A percentile compares a stretch with the other conserved stretches of the same genome.
These are phyloP conservation scores for Lachnellula suecica DNA, from an alignment of 2,329 filamentous ascomycete genomes.

Conservation along the genomic window DNA sequence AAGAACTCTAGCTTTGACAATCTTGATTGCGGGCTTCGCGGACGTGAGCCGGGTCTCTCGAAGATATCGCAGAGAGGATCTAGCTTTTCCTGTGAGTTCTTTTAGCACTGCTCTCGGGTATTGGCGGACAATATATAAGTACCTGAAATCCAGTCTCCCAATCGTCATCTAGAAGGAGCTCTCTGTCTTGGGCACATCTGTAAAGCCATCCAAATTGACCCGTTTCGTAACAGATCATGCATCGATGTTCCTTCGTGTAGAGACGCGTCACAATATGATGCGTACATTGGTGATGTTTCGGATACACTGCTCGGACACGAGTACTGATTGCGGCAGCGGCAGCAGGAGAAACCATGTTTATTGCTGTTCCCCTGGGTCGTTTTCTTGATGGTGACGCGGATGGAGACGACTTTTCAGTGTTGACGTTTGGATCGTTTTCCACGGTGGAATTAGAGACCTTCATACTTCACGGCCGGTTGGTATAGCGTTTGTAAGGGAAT, in stretches of 20 bases:
- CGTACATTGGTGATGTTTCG: constrained; percentile 48
- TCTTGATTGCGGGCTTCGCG: constrained; percentile 24
- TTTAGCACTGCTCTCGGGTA: no score
- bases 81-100: constrained; percentile 14
- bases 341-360: no score
- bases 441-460: no score
- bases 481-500: no score
- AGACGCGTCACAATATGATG: constrained; percentile 69
- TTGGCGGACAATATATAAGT: no score
- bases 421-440: no score
- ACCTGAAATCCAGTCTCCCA: constrained; percentile 31
- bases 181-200: constrained; percentile 65
- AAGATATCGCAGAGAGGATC: constrained; percentile 27
- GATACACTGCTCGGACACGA: background rate
- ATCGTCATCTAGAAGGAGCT: constrained; percentile 41
- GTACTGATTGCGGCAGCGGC: no score
- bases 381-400: background rate
- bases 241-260: constrained; percentile 52
- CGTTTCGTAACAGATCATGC: constrained; percentile 54
- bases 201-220: constrained; percentile 72
- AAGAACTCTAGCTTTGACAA: constrained; percentile 25
- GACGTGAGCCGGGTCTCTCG: constrained; percentile 16
- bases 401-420: no score
- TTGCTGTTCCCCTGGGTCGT: no score
- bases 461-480: no score